These are phyloP conservation scores for Dothidotthia symphoricarpi DNA, from an alignment of 2,329 filamentous ascomycete genomes.

Conservation along the genomic window DNA sequence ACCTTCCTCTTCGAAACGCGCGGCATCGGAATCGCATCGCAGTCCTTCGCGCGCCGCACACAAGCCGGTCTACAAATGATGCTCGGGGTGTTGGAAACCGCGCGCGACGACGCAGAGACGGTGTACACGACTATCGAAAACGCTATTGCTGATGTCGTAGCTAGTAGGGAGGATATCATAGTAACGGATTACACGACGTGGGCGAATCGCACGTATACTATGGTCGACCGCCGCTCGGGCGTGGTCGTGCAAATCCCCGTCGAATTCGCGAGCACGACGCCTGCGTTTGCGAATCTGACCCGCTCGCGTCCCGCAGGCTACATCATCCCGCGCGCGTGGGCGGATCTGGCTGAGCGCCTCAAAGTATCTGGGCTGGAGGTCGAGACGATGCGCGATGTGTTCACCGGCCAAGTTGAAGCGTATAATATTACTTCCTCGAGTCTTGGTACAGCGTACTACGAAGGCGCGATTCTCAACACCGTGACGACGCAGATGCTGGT, in stretches of 20 bases:
- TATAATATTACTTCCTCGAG: conserved; percentile 36
- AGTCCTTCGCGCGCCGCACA: conserved; percentile 36
- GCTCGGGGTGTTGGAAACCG: conserved; percentile 36
- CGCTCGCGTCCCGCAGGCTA: conserved; percentile 36
- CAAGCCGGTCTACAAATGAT: conserved; percentile 36
- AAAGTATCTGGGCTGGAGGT: conserved; percentile 36
- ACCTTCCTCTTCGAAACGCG: conserved; percentile 40
- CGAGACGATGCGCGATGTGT: conserved; percentile 27
- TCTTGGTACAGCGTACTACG: conserved; percentile 33
- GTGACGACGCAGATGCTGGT: conserved; percentile 30
- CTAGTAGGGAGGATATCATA: conserved; percentile 29
- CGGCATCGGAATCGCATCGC: conserved; percentile 38
- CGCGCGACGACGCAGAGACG: conserved; percentile 26
- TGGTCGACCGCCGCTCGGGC: conserved; percentile 35
- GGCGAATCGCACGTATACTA: conserved; percentile 32
- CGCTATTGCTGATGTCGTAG: conserved; percentile 26
- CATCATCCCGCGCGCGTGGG: conserved; percentile 39
- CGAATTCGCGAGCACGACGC: conserved; percentile 37
- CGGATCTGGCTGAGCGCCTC: conserved; percentile 35
- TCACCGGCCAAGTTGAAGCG: conserved; percentile 31
- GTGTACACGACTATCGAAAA: conserved; percentile 32
- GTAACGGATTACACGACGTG: conserved; percentile 33
- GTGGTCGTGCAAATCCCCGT: conserved; percentile 36
- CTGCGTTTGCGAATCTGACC: conserved; percentile 37
- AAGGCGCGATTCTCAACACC: conserved; percentile 35